Base-by-base conservation (phyloP, 768 basidiomycete species). In the Phlegmacium glaucopus region DNA sequence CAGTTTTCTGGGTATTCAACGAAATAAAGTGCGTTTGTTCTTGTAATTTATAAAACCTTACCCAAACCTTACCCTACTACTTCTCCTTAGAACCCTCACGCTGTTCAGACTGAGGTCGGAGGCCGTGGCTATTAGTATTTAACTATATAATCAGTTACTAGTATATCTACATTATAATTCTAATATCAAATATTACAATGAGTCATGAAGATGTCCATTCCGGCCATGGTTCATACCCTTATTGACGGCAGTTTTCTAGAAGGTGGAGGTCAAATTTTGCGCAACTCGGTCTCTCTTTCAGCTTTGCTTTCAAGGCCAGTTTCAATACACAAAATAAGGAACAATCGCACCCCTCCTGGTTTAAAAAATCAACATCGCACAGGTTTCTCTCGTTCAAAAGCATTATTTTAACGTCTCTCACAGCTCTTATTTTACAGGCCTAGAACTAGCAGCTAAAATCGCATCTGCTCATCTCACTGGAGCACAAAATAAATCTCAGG, bases 281-380 rank as follows among this genome's bases (percentile, higher is more conserved):
- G 88, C 40, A 88, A 87, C 54, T 69, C 83, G 0, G 72, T 86
- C 28, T 71, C 85, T 1, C 66, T 89, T 29, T 78, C 88, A n/a
- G 77, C 80, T 8, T 67, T 90, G 13, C 70, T 88, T 12, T 65
- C 66, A n/a, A 82, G 74, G 47, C 79, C 83, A 1, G 68, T 89
- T 22, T 65, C 69, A 4, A 78, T 90, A 39, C 61, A 75, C 28
- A 82, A 83, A 12, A 79, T 90, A 25, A 79, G 88, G 26, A 66
- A 66, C 40, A 72, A 72, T 18, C 73, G 88, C 41, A 72, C 50
- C 28, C 78, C 77, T 13, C 81, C 85, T 12, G 88, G 87, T 1
- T 67, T 90, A 30, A 85, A 77, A 58, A 79, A 78, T 39, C 87
- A 91, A 57, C 88, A 90, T 61, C 78, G 78, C 41, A 77, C 83